These are phyloP conservation scores for Adansonia madagascariensis DNA, from an alignment of 441 rosid genomes.

Conservation along the genomic window DNA sequence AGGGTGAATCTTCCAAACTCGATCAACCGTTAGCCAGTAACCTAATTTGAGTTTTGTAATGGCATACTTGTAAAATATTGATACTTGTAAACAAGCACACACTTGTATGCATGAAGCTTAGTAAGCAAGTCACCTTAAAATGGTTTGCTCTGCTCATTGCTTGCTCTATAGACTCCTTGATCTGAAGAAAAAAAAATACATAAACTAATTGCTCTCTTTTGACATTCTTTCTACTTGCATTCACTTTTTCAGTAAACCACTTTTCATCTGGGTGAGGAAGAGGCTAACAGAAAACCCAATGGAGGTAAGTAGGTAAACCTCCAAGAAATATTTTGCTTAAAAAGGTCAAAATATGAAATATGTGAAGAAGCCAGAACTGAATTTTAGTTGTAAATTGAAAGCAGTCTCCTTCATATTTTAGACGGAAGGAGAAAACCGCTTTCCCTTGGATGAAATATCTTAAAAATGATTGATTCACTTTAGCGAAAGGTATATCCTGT, in stretches of 20 bases:
- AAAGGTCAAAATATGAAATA: slow-evolving; percentile 2
- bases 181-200: slow-evolving; percentile 45
- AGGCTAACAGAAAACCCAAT: not conserved
- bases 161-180: slow-evolving; percentile 51
- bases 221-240: slow-evolving; percentile 14
- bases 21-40: not conserved
- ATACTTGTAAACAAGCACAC: not conserved
- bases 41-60: not conserved
- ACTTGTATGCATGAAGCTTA: not conserved
- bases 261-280: slow-evolving; percentile 3
- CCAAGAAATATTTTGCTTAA: slow-evolving; percentile 2
- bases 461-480: not conserved
- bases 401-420: not conserved
- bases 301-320: not conserved
- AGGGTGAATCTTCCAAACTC: not conserved
- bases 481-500: slow-evolving; percentile 18
- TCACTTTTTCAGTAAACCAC: not conserved
- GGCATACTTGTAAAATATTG: not conserved
- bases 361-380: not conserved
- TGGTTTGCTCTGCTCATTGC: slow-evolving; percentile 51
- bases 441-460: not conserved
- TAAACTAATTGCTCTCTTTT: not conserved
- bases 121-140: slow-evolving; percentile 51
- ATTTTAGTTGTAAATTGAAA: slow-evolving; percentile 4
- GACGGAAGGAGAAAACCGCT: slow-evolving; percentile 8